Percentiles rank a stretch among this genome's conserved stretches.
Conservation (phyloP, 495 filamentous ascomycete genomes). For the Staphylotrichum longicolle region DNA sequence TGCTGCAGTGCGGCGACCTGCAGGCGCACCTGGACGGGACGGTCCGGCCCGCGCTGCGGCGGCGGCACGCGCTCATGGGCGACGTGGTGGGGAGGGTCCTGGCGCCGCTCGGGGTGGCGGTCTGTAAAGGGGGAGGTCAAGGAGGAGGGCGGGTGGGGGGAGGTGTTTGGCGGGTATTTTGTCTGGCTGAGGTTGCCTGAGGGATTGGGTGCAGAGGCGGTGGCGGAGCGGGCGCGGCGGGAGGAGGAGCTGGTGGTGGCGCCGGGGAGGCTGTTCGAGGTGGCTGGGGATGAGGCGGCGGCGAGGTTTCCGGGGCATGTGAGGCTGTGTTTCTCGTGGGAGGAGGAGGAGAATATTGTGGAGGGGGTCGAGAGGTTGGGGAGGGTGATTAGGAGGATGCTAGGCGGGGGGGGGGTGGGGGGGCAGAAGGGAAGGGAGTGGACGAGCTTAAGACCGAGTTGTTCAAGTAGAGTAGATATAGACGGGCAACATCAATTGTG, state of each 20-base stretch:
- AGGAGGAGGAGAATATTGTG: slow-evolving; percentile 60
- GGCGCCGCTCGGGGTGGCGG: slow-evolving; percentile 55
- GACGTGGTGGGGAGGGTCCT: slow-evolving; percentile 56
- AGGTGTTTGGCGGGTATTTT: slow-evolving; percentile 71
- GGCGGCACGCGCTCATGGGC: slow-evolving; percentile 54
- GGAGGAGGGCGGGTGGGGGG: slow-evolving; percentile 9
- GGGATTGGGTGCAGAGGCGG: slow-evolving; percentile 44
- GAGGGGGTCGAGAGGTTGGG: slow-evolving; percentile 68
- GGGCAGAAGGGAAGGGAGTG: background rate
- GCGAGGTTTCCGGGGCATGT: slow-evolving; percentile 54
- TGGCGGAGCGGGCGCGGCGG: slow-evolving; percentile 52
- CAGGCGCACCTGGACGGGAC: slow-evolving; percentile 41
- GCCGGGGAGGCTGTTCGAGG: slow-evolving; percentile 64
- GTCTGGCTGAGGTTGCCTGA: slow-evolving; percentile 69
- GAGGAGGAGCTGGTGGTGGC: slow-evolving; percentile 63
- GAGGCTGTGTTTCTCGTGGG: slow-evolving; percentile 75
- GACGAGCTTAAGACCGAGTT: too few species aligned
- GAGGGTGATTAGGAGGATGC: slow-evolving; percentile 38
- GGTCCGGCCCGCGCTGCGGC: slow-evolving; percentile 54
- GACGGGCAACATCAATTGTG: too few species aligned
- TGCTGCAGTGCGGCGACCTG: slow-evolving; percentile 52
- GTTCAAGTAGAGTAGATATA: slow-evolving; percentile 11
- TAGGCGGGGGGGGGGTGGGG: background rate
- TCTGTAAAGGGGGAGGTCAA: slow-evolving; percentile 23
- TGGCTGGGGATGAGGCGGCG: slow-evolving; percentile 53